These are phyloP conservation scores for Puccinia triticina DNA, from an alignment of 1,284 basidiomycete species.

Conservation along the genomic window DNA sequence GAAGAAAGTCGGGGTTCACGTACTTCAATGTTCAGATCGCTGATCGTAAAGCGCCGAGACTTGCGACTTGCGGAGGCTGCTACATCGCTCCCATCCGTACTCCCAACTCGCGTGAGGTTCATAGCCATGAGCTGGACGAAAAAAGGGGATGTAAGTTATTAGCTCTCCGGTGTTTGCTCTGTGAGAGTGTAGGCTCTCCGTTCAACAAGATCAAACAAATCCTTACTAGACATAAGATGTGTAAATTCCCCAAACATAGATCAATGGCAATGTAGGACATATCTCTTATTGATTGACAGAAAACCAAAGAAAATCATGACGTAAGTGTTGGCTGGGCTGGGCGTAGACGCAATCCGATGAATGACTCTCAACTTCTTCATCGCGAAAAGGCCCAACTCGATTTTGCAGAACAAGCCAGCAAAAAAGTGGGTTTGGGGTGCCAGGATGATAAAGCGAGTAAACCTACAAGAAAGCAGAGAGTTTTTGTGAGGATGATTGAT, in stretches of 20 bases:
- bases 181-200: not conserved
- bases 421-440: slow-evolving; percentile 36
- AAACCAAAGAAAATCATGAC: not conserved
- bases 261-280: slow-evolving; percentile 26
- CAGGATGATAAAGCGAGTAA: slow-evolving; percentile 15
- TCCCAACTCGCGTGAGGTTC: slow-evolving; percentile 36
- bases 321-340: not conserved
- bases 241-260: slow-evolving; percentile 30
- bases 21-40: slow-evolving; percentile 33
- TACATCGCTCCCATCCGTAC: slow-evolving; percentile 17
- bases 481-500: not conserved
- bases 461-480: not conserved
- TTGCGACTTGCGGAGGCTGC: slow-evolving; percentile 30
- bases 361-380: slow-evolving; percentile 37
- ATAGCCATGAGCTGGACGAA: slow-evolving; percentile 32
- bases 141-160: not conserved
- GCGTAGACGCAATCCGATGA: not conserved
- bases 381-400: slow-evolving; percentile 28
- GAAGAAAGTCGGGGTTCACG: not conserved
- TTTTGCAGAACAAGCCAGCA: slow-evolving; percentile 13
- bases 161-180: not conserved
- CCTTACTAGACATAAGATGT: slow-evolving; percentile 28
- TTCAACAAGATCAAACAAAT: not conserved
- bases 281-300: slow-evolving; percentile 7
- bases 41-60: slow-evolving; percentile 28